Base-by-base conservation (phyloP, 176 grass and related monocot species). In the Aegilops sharonensis region DNA sequence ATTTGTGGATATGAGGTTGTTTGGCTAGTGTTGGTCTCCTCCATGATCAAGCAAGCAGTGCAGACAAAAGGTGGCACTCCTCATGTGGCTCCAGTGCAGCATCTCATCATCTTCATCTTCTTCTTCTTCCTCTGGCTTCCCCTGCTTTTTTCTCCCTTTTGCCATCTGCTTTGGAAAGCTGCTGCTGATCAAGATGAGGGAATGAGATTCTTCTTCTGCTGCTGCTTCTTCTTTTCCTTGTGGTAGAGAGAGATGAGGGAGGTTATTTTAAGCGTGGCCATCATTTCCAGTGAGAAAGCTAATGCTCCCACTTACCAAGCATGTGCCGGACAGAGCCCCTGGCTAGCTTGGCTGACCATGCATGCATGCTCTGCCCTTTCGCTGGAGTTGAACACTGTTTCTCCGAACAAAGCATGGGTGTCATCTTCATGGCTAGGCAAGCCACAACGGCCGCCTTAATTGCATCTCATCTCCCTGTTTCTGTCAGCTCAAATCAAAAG, bases 51-150 rank as follows among this genome's bases (percentile, higher is more conserved):
- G 21, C 70, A 40, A 36, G 66, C 65, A 17, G 77, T 81, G 89
- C 77, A 84, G 81, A 88, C 89, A 85, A 91, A 91, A 87, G 77
- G 78, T 13, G 54, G 50, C 77, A 81, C 68, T 81, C 77, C 85
- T 70, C 85, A 71, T 76, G 89, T 91, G 81, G 82, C 76, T 80
- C 23, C 68, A 80, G 75, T 39, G 81, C 85, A 39, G 89, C 88
- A 83, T 64, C 84, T 82, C 66, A 75, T 69, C 57, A 64, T 65
- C 73, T 43, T 68, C 88, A 57, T 71, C 45, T 27, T 59, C 43
- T 27, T 60, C 72, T 52, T 75, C 72, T 14, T 24, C 57, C 42
- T 37, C 69, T 72, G 42, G 39, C 72, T 75, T 75, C 37, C 32
- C 29, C 74, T 30, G 72, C 75, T 59, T 69, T 69, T 71, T 64